Conservation (phyloP, 2,329 filamentous ascomycete species). For the Colletotrichum gloeosporioides region DNA sequence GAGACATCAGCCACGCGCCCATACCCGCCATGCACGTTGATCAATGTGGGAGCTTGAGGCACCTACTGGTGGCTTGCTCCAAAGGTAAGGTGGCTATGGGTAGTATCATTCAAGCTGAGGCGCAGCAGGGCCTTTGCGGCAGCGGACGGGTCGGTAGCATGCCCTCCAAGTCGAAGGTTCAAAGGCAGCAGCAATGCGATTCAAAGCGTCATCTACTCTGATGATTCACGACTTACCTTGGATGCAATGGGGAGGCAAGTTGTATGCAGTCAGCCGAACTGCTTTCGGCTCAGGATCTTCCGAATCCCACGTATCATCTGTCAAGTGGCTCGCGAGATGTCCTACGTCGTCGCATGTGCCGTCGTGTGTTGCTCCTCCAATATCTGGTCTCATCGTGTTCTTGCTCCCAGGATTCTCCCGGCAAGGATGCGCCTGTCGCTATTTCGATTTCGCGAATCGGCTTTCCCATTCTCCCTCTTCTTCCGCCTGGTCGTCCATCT, state of each 20-base stretch:
- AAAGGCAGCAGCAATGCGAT: background rate
- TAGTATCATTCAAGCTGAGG: background rate
- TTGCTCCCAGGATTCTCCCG: too few relatives aligned
- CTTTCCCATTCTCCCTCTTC: too few relatives aligned
- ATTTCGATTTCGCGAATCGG: too few relatives aligned
- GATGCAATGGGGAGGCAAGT: background rate
- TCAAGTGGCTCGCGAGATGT: background rate
- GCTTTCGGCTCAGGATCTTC: background rate
- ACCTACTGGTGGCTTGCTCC: background rate
- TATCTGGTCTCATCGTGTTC: background rate
- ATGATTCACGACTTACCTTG: background rate
- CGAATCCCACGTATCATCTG: background rate
- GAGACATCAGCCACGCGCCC: background rate
- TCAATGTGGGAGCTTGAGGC: background rate
- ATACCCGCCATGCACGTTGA: background rate
- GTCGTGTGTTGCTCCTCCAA: background rate
- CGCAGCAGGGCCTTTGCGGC: background rate
- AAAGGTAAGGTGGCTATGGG: background rate
- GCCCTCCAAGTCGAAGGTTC: background rate
- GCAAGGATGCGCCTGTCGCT: accelerated
- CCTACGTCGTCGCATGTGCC: background rate
- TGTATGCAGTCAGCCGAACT: background rate
- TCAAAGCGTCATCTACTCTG: background rate
- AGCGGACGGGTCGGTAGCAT: background rate
- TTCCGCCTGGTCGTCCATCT: too few relatives aligned